Base-by-base conservation (phyloP, 2,329 filamentous ascomycete species). In the Colletotrichum sp. region DNA sequence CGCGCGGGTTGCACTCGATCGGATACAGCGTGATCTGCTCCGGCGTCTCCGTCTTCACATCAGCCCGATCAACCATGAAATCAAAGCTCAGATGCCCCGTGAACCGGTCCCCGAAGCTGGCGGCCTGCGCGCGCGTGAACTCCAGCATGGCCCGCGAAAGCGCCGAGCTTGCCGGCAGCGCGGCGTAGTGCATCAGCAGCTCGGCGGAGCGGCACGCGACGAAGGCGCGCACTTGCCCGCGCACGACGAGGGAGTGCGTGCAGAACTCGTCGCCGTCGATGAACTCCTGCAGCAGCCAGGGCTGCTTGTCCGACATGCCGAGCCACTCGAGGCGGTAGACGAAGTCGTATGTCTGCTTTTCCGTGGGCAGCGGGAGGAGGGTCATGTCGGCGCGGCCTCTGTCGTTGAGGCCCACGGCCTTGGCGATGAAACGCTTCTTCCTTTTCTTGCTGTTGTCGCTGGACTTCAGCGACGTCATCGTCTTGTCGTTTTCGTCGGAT, bases 21-120 rank as follows among this genome's bases (percentile, higher is more conserved):
- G 93, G 92, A 77, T 91, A 93, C 3, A 95, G 81, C 6, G 12
- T n/a, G 12, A 73, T n/a, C 39, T 75, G 39, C 26, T 68, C 73
- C 26, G 70, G 73, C 32, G 6, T 71, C 70, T 6, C 77, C 68
- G 0, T 78, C 32, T 78, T 87, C 79, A 77, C 80, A 32, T 72
- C 77, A 52, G 84, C 81, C 65, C 89, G 85, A 64, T 91, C 88
- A 4, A 94, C 89, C 78, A 95, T 85, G 77, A 96, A 93, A 81
- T 95, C 92, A 70, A 96, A 93, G 21, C 90, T 93, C 36, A 96
- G 82, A 81, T 96, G 95, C 0, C 94, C 94, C 0, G 93, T 95
- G 80, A 94, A 86, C 0, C 65, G 67, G 1, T 80, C 78, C 85
- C 89, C 89, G 28, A 88, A 85, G 60, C 86, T 87, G 4, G 82